Evolutionary conservation across 192 early-diverging fungal genomes (phyloP), one percentile per base, ranked within the genome.

Genomic region (Obelidium mucronatum): DNA sequence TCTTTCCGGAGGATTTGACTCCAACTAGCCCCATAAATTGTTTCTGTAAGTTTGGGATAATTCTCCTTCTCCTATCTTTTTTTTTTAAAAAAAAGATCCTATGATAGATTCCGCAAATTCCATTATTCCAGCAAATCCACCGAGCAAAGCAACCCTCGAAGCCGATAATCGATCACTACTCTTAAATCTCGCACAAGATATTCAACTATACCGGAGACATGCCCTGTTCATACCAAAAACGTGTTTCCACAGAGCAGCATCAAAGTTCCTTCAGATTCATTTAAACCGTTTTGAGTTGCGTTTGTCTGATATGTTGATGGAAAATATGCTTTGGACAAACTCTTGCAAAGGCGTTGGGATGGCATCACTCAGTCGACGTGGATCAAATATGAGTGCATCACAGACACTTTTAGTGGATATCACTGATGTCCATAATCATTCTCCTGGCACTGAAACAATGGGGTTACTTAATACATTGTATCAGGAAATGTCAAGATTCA

Each of bases 151-250:
- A 40, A 35, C 24, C 26, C 17, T 13, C 31, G 34, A n/a, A 35
- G 30, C 1, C 13, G 37, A 72, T 19, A 35, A 58, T 51, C 37
- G 56, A 26, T 13, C 6, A 13, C 40, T 80, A 6, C 34, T 80
- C 30, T 28, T 39, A n/a, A 68, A 60, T 4, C 75, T 82, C 13
- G 68, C 78, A n/a, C 59, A 73, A 5, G 4, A 31, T n/a, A 77
- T 83, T 30, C 69, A 78, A 52, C 54, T 64, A 11, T 83, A 83
- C 52, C 54, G 81, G 28, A 13, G 24, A n/a, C 62, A 83, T 59
- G 39, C 60, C 6, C 77, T 80, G 33, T 78, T 74, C 34, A 73
- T 83, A 11, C 68, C 70, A 37, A 24, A 60, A 15, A 83, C 81
- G 33, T 2, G 1, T 2, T 83, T 78, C 52, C 74, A 83, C 67